Base-by-base conservation (phyloP, 441 rosid species). In the Isatis lusitanica region DNA sequence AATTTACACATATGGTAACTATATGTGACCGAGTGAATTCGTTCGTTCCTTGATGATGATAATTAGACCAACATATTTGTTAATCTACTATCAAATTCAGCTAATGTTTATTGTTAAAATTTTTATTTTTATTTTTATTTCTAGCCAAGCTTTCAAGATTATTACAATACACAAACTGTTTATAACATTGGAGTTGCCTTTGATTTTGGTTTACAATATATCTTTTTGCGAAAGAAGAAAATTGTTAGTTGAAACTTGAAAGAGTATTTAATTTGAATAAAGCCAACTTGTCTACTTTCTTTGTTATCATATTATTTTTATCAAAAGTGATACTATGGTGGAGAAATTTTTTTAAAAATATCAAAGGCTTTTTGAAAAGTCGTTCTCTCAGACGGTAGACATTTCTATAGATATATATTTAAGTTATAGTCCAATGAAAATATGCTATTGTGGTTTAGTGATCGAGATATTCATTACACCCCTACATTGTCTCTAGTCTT, bases 401-500 rank as follows among this genome's bases (percentile, higher is more conserved):
- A 75, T 36, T 68, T 59, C 40, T 33, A 26, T 50, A n/a, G 5
- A 42, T 42, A 51, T 60, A 53, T 36, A 69, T 61, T 42, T 52
- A 75, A 26, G 74, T 68, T 75, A 36, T 75, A 46, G 53, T 30
- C 79, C 75, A 75, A 63, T 69, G 79, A 75, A 63, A 46, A 66
- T 52, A 17, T 56, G 47, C 60, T 9, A 53, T 46, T 28, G 79
- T 75, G 79, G 71, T 69, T 69, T 70, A 46, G 61, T 51, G 74
- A 69, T 28, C 61, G 28, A 75, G 71, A 46, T 70, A 63, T 69
- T 69, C 75, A 75, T 69, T 44, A 55, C 66, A 63, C 56, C 36
- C 36, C 46, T 63, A 17, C 70, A 68, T 53, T 75, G 51, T 75
- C 79, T 44, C 62, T 28, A 33, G 0, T 68, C 47, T 74, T 42